Conservation (phyloP, 1,139 yeast genomes). For the Pichiaceae sp. region DNA sequence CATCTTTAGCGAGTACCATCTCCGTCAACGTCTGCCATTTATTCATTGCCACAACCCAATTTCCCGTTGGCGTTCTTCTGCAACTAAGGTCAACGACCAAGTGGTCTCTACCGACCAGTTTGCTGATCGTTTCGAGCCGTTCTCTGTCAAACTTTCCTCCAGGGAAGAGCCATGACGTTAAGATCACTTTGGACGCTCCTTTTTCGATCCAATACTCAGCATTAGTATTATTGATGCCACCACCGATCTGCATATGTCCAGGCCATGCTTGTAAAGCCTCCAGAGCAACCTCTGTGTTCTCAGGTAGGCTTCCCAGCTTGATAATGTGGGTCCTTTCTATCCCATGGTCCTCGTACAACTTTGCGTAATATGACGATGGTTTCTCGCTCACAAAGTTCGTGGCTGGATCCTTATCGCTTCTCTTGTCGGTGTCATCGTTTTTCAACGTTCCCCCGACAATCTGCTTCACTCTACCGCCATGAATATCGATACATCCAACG, state of each 20-base stretch:
- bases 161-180: slow-evolving; percentile 88
- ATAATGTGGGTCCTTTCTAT: slow-evolving; percentile 86
- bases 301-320: slow-evolving; percentile 68
- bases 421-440: slow-evolving; percentile 35
- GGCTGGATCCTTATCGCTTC: slow-evolving; percentile 28
- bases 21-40: slow-evolving; percentile 91
- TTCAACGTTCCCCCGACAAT: slow-evolving; percentile 89
- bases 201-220: slow-evolving; percentile 65
- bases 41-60: slow-evolving; percentile 93
- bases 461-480: slow-evolving; percentile 90
- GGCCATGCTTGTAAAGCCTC: slow-evolving; percentile 78
- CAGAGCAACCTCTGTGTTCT: slow-evolving; percentile 76
- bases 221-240: slow-evolving; percentile 73
- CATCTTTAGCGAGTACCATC: slow-evolving; percentile 42
- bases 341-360: slow-evolving; percentile 50
- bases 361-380: slow-evolving; percentile 70
- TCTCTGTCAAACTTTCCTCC: slow-evolving; percentile 47
- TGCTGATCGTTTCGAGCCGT: slow-evolving; percentile 40
- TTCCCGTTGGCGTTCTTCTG: slow-evolving; percentile 32
- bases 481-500: slow-evolving; percentile 93
- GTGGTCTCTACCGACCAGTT: slow-evolving; percentile 50
- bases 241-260: slow-evolving; percentile 71
- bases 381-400: slow-evolving; percentile 79
- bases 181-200: slow-evolving; percentile 75
- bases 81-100: slow-evolving; percentile 92